Conservation (phyloP, 108 stramenopile genomes). For the Halocafeteria seosinensis region DNA sequence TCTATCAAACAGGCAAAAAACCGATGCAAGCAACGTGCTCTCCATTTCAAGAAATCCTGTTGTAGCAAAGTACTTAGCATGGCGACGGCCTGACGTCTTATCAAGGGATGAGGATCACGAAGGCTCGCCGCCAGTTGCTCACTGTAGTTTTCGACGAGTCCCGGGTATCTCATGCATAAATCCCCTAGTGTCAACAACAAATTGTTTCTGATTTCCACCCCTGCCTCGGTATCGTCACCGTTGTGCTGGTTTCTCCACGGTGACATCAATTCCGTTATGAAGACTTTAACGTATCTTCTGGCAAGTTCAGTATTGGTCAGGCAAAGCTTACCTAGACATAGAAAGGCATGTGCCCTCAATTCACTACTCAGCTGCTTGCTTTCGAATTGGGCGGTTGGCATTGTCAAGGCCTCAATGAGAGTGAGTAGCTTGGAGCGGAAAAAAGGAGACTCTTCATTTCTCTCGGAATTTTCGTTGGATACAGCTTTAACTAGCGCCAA, state of each 20-base stretch:
- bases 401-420: neutral
- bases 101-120: constrained; percentile 43
- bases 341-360: constrained; percentile 58
- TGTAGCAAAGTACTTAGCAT: constrained; percentile 59
- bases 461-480: neutral
- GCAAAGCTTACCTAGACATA: constrained; percentile 69
- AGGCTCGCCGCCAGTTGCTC: constrained; percentile 70
- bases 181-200: constrained; percentile 71
- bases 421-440: neutral
- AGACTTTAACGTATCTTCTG: constrained; percentile 49
- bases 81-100: constrained; percentile 67
- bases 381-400: neutral
- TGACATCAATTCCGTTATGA: constrained; percentile 61
- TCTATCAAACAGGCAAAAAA: constrained; percentile 72
- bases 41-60: constrained; percentile 89
- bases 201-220: constrained; percentile 57
- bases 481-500: neutral
- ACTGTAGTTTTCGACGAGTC: constrained; percentile 68
- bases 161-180: constrained; percentile 68
- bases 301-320: constrained; percentile 62
- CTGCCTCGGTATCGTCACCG: constrained; percentile 11
- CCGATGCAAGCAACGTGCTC: constrained; percentile 63
- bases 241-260: no score
- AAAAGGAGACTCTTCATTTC: neutral
- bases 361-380: neutral